Evolutionary conservation across 352 stramenopile genomes (phyloP), one percentile per base, ranked within the genome.

Genomic region (Pythium sukuiense): DNA sequence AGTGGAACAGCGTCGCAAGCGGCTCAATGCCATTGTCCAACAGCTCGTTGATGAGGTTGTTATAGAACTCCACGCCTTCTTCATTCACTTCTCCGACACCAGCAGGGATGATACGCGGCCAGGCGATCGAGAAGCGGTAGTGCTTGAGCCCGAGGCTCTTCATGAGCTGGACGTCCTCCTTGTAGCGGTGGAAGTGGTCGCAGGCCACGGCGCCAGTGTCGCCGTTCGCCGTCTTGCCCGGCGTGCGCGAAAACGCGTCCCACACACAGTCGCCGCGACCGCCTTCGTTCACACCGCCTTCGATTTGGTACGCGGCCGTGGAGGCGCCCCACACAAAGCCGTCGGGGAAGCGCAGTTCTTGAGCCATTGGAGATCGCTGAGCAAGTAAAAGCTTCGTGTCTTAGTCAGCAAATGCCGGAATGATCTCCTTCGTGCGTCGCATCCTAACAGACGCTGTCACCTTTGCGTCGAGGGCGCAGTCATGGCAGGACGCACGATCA

Each of bases 1-100:
- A 98, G 74, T 99, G 96, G 72, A 97, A 98, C 6, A 99, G 69
- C 24, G 95, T 98, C 8, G 98, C 83, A 43, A 94, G 82, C 27
- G 95, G 92, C 49, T 80, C 73, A 55, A 99, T 97, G 54, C 76
- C 76, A 29, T 76, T 75, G 18, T 49, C 61, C 11, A 85, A n/a
- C 3, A 98, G 74, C 32, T 79, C 74, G 72, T 98, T 81, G 66
- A 98, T 92, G 0, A 98, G 63, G 6, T 74, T 58, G 64, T 97
- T 86, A 81, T 99, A 98, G 80, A 98, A 98, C 0, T 72, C 69
- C 29, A 98, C 76, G 30, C 93, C 92, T 32, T 68, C 66, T 4
- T 82, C 71, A 76, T 98, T 98, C 29, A 76, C 62, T 73, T 80
- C 83, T n/a, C 69, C 45, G 30, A 71, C 68, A 27, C 69, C 55